Percentiles rank a stretch among this genome's conserved stretches.
phyloP scores from a whole-genome alignment of 2,329 filamentous ascomycete species.

The Beauveria pseudobassiana region DNA sequence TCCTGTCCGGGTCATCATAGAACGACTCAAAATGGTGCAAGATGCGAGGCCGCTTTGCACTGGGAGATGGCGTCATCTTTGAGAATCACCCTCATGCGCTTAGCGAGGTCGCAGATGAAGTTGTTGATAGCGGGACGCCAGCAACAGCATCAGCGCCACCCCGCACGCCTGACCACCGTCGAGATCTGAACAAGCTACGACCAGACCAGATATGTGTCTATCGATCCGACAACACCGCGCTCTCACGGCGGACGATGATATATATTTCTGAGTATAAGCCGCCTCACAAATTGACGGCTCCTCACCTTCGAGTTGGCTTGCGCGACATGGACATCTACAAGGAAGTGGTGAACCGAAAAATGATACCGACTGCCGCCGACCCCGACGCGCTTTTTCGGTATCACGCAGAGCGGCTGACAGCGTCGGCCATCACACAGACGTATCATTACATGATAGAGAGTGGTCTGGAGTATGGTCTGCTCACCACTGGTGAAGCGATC shows the following conservation, averaged over 20 bases:
- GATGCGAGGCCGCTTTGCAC: constrained; percentile 15
- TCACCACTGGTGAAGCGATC: constrained; percentile 35
- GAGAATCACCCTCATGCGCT: constrained; percentile 23
- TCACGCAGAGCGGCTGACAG: constrained; percentile 28
- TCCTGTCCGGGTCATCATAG: constrained; percentile 24
- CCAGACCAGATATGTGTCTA: constrained; percentile 27
- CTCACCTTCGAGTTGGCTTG: constrained; percentile 35
- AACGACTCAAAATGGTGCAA: constrained; percentile 20
- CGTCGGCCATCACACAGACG: constrained; percentile 37
- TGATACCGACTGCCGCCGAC: constrained; percentile 19
- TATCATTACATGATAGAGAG: constrained; percentile 43
- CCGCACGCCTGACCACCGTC: constrained; percentile 5
- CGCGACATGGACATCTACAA: constrained; percentile 32
- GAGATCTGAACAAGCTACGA: constrained; percentile 19
- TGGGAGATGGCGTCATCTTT: constrained; percentile 25
- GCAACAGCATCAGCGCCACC: constrained; percentile 13
- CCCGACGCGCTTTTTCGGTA: constrained; percentile 27
- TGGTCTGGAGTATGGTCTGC: constrained; percentile 33
- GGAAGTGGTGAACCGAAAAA: constrained; percentile 26
- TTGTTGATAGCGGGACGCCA: constrained; percentile 17
- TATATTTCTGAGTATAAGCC: constrained; percentile 39
- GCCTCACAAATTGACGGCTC: constrained; percentile 36
- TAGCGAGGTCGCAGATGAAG: constrained; percentile 21
- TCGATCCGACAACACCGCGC: constrained; percentile 12
- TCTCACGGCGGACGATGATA: constrained; percentile 16